A percentile compares a stretch with the other conserved stretches of the same genome.
Conservation (phyloP, 169 alveolate species). For the Theileria sp. region DNA sequence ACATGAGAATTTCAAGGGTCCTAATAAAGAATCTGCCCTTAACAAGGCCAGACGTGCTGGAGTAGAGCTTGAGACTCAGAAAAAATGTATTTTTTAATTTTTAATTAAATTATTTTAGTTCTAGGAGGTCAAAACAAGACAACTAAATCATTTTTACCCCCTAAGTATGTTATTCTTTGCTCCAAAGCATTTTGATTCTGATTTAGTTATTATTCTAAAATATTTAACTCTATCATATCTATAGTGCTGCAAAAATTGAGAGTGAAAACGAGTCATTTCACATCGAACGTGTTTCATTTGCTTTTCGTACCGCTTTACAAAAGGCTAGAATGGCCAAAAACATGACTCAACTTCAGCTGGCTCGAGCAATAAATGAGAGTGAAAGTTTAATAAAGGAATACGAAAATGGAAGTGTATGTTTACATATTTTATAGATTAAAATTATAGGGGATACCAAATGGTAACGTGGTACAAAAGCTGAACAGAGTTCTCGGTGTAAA, state of each 20-base stretch:
- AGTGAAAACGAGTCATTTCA: conserved; percentile 73
- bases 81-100: conserved; percentile 46
- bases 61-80: conserved; percentile 48
- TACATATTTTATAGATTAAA: neutral
- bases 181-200: neutral
- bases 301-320: conserved; percentile 74
- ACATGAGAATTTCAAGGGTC: conserved; percentile 53
- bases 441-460: conserved; percentile 73
- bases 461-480: conserved; percentile 67
- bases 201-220: neutral
- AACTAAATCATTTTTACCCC: conserved; percentile 50
- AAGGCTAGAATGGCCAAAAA: conserved; percentile 72
- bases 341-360: conserved; percentile 64
- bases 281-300: conserved; percentile 72
- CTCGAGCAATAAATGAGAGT: conserved; percentile 68
- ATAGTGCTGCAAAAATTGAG: conserved; percentile 75
- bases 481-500: conserved; percentile 70
- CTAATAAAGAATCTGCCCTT: conserved; percentile 62
- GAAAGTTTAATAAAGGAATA: conserved; percentile 73
- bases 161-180: conserved; percentile 40
- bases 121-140: conserved; percentile 67
- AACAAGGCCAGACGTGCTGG: conserved; percentile 64
- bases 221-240: neutral
- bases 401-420: conserved; percentile 71
- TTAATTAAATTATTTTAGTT: conserved; percentile 25